A percentile compares a stretch with the other conserved stretches of the same genome.
These are phyloP conservation scores for Corynascus novoguineensis DNA, from an alignment of 495 filamentous ascomycete genomes.

Conservation along the genomic window DNA sequence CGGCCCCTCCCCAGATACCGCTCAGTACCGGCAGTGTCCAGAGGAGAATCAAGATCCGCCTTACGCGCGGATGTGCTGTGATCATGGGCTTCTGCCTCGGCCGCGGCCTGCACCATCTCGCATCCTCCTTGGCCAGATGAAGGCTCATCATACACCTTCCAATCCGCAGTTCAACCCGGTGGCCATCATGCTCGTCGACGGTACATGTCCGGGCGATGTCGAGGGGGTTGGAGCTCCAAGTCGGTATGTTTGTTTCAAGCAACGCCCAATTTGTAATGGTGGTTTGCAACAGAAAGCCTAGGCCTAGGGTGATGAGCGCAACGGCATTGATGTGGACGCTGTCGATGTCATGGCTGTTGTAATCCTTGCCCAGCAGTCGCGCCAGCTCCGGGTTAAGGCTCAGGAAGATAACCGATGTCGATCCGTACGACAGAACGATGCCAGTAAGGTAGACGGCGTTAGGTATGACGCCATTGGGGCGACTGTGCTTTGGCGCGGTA, in stretches of 20 bases:
- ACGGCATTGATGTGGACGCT: constrained; percentile 29
- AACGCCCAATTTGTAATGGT: constrained; percentile 35
- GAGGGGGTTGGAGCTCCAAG: constrained; percentile 37
- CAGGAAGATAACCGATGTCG: constrained; percentile 37
- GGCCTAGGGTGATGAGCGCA: constrained; percentile 32
- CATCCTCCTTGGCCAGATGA: constrained; percentile 23
- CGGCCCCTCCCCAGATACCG: constrained; percentile 26
- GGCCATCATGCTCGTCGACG: constrained; percentile 17
- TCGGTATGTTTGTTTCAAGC: constrained; percentile 24
- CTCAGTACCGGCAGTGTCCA: constrained; percentile 26
- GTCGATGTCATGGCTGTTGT: constrained; percentile 12
- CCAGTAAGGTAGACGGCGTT: constrained; percentile 29
- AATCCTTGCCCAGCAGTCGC: constrained; percentile 11
- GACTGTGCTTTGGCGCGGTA: constrained; percentile 22
- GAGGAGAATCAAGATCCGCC: constrained; percentile 24
- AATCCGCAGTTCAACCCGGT: constrained; percentile 19
- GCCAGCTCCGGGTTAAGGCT: constrained; percentile 28
- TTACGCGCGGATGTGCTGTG: constrained; percentile 24
- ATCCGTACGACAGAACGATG: constrained; percentile 34
- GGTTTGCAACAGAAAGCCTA: constrained; percentile 33
- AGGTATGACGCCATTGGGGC: constrained; percentile 27
- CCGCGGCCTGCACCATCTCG: constrained; percentile 26
- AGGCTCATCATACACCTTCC: constrained; percentile 34
- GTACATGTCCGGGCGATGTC: constrained; percentile 25
- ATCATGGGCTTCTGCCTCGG: constrained; percentile 28